Evolutionary conservation across 1,284 basidiomycete genomes (phyloP).

Genomic region (Sanghuangporus baumii): DNA sequence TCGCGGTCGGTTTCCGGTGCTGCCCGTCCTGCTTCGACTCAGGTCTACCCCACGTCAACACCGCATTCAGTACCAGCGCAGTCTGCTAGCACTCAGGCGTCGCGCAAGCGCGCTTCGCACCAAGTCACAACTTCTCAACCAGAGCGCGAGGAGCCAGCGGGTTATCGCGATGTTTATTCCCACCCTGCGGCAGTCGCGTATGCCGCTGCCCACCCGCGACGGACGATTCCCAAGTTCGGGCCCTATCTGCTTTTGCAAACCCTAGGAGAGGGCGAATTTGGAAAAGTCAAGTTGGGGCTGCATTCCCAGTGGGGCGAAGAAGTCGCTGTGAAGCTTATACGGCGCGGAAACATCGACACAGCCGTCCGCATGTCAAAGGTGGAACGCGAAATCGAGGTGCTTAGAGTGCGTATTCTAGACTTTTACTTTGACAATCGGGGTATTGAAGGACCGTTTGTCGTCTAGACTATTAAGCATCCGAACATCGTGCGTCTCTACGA

Average conservation of each 20-base stretch:
- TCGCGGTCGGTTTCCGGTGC: conserved; percentile 12
- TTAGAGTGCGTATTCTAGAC: conserved; percentile 58
- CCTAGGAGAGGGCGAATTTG: conserved; percentile 97
- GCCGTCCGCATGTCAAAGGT: conserved; percentile 90
- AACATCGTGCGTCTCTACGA: conserved; percentile 99
- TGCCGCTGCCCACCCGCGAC: conserved; percentile 74
- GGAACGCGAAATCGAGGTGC: conserved; percentile 94
- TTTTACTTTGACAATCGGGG: background rate
- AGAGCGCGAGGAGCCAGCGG: conserved; percentile 39
- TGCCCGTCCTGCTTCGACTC: conserved; percentile 36
- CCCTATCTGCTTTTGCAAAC: conserved; percentile 95
- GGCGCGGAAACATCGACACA: conserved; percentile 88
- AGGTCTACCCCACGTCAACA: conserved; percentile 37
- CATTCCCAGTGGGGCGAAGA: conserved; percentile 95
- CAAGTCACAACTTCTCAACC: conserved; percentile 41
- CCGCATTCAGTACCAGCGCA: conserved; percentile 24
- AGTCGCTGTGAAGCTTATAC: conserved; percentile 98
- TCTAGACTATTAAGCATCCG: conserved; percentile 88
- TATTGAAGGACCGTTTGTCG: background rate
- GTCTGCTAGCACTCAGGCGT: conserved; percentile 29
- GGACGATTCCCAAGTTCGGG: conserved; percentile 89
- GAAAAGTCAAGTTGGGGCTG: conserved; percentile 97
- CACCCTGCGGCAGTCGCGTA: conserved; percentile 88
- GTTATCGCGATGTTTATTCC: conserved; percentile 67
- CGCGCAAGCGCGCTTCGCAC: conserved; percentile 43